Conservation (phyloP, 2,329 filamentous ascomycete species). For the Stemphylium beticola region DNA sequence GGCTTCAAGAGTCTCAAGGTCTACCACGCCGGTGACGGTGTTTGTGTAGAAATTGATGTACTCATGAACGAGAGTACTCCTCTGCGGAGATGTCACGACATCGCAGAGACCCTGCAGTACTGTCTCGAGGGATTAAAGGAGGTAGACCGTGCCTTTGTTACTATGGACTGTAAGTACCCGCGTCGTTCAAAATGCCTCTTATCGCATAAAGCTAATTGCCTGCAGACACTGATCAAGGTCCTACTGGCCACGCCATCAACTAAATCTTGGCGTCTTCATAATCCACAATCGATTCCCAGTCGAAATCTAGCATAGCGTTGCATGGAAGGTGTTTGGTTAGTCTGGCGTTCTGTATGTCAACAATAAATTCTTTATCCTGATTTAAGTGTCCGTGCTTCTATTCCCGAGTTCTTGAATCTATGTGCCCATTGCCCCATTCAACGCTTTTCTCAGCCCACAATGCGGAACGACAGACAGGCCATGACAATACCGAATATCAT, state of each 20-base stretch:
- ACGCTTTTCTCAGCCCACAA: too few relatives aligned
- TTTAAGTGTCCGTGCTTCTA: too few relatives aligned
- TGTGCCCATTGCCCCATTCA: too few relatives aligned
- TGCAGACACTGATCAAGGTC: conserved; percentile 33
- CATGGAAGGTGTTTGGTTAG: conserved; percentile 6
- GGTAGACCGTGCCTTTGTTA: conserved; percentile 61
- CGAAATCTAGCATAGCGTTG: conserved; percentile 3
- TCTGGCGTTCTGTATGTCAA: background rate
- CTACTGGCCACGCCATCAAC: conserved; percentile 27
- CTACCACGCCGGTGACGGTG: conserved; percentile 67
- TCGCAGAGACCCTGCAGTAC: conserved; percentile 69
- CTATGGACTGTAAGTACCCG: conserved; percentile 54
- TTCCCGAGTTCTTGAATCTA: too few relatives aligned
- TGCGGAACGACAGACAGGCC: too few relatives aligned
- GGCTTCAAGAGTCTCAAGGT: conserved; percentile 63
- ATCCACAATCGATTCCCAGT: background rate
- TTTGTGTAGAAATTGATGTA: conserved; percentile 68
- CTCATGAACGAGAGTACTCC: conserved; percentile 61
- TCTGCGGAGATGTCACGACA: conserved; percentile 62
- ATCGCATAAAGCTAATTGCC: conserved; percentile 8
- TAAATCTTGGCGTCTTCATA: background rate
- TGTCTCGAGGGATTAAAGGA: conserved; percentile 62
- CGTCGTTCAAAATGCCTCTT: background rate
- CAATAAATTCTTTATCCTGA: too few relatives aligned
- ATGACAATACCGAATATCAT: too few relatives aligned